Percentiles rank a stretch among this genome's conserved stretches.
Conservation (phyloP, 306 rosid species). For the Ochetophila trinervis region DNA sequence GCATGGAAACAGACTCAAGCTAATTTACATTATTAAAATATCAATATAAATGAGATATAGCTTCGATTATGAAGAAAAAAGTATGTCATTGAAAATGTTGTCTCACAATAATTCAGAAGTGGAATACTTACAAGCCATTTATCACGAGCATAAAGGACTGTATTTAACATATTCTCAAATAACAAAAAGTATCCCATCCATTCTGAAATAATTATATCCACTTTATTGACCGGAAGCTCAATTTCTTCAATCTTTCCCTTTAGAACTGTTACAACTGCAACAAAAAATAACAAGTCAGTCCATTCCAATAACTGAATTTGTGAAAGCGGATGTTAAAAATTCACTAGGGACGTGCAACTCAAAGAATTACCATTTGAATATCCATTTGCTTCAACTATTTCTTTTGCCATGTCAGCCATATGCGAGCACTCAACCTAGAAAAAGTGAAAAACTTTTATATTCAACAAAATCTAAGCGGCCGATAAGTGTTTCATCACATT, state of each 20-base stretch:
- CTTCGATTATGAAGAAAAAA: not conserved
- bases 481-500: not conserved
- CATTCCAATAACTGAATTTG: conserved; percentile 14
- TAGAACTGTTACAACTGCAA: conserved; percentile 82
- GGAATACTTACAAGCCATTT: conserved; percentile 88
- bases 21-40: not conserved
- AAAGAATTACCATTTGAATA: conserved; percentile 61
- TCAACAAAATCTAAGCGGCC: not conserved
- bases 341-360: not conserved
- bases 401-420: conserved; percentile 97
- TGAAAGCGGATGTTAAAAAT: not conserved
- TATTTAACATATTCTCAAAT: conserved; percentile 95
- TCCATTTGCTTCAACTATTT: conserved; percentile 84
- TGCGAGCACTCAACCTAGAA: conserved; percentile 90
- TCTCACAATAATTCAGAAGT: too few species aligned
- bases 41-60: not conserved
- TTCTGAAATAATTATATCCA: conserved; percentile 93
- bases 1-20: not conserved
- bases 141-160: conserved; percentile 94
- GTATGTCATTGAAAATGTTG: too few species aligned
- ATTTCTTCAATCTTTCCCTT: conserved; percentile 96
- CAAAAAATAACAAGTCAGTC: conserved; percentile 14
- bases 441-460: not conserved
- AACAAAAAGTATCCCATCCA: conserved; percentile 99
- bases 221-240: conserved; percentile 87